Evolutionary conservation across 2,329 filamentous ascomycete genomes (phyloP).

Genomic region (Alternaria sp.): DNA sequence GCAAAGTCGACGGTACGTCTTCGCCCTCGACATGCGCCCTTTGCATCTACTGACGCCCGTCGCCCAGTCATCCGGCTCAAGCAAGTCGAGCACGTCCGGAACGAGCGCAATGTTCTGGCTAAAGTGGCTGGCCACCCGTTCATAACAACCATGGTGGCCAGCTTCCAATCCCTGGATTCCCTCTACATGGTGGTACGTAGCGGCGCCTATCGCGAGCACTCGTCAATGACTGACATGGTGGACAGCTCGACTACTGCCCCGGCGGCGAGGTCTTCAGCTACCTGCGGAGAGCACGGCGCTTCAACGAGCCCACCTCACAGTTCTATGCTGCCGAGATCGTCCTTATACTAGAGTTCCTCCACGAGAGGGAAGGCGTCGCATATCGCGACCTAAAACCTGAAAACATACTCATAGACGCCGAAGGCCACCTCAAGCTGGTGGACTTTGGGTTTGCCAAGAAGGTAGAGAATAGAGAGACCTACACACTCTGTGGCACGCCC

Average conservation of each 20-base stretch:
- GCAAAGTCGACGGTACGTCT: conserved; percentile 60
- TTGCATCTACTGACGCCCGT: conserved; percentile 26
- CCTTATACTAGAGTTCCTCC: conserved; percentile 78
- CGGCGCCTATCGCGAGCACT: not conserved
- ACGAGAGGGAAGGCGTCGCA: conserved; percentile 79
- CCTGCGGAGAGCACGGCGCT: conserved; percentile 76
- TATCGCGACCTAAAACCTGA: conserved; percentile 85
- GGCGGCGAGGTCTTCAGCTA: conserved; percentile 88
- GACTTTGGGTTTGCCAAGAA: conserved; percentile 88
- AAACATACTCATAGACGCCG: conserved; percentile 77
- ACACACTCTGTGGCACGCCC: conserved; percentile 82
- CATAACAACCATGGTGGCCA: conserved; percentile 78
- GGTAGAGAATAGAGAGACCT: conserved; percentile 74
- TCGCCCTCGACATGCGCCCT: not conserved
- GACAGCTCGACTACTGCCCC: conserved; percentile 76
- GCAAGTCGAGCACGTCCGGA: conserved; percentile 85
- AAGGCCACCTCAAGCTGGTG: conserved; percentile 82
- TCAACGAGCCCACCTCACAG: conserved; percentile 77
- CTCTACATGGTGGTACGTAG: conserved; percentile 73
- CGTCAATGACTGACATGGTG: conserved; percentile 21
- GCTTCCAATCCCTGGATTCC: conserved; percentile 79
- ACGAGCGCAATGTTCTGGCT: conserved; percentile 79
- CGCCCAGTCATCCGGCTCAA: conserved; percentile 75
- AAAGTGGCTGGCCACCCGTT: conserved; percentile 82
- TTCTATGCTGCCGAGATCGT: conserved; percentile 88